Evolutionary conservation across 768 basidiomycete species (phyloP).

Genomic region (Steccherinum ochraceum): DNA sequence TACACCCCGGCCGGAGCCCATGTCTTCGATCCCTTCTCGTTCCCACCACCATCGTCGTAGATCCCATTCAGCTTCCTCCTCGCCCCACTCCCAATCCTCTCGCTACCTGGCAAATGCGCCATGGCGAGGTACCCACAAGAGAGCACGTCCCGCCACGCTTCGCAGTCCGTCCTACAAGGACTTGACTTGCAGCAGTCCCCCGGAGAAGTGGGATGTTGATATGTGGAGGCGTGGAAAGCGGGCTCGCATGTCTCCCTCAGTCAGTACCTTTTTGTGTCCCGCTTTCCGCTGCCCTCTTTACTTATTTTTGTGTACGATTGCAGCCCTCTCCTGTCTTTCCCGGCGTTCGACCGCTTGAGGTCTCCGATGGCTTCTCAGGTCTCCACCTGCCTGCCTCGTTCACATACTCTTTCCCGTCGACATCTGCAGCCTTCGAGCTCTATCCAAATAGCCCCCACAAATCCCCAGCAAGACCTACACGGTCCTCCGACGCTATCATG

Average conservation of each 20-base stretch:
- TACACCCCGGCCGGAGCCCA: conserved; percentile 12
- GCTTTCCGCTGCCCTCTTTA: neutral
- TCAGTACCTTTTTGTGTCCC: neutral
- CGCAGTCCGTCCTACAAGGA: conserved; percentile 29
- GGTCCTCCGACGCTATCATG: conserved; percentile 1
- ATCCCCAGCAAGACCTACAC: conserved; percentile 3
- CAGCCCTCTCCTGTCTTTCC: neutral
- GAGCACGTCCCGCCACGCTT: conserved; percentile 37
- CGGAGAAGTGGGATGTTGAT: conserved; percentile 48
- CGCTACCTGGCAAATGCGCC: conserved; percentile 29
- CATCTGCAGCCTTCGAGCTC: conserved; percentile 28
- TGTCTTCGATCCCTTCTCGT: conserved; percentile 27
- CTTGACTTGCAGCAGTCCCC: conserved; percentile 19
- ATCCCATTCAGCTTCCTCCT: conserved; percentile 44
- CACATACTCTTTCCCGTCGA: conserved; percentile 17
- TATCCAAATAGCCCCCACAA: conserved; percentile 17
- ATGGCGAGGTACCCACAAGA: conserved; percentile 43
- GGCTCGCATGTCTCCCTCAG: conserved; percentile 25
- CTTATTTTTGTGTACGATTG: no score
- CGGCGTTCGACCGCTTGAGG: conserved; percentile 1
- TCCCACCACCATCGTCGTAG: conserved; percentile 37
- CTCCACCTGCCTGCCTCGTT: neutral
- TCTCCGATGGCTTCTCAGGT: conserved; percentile 10
- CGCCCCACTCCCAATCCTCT: conserved; percentile 29
- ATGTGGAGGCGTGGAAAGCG: conserved; percentile 50